Evolutionary conservation across 768 basidiomycete species (phyloP).

Genomic region (Hericium alpestre): DNA sequence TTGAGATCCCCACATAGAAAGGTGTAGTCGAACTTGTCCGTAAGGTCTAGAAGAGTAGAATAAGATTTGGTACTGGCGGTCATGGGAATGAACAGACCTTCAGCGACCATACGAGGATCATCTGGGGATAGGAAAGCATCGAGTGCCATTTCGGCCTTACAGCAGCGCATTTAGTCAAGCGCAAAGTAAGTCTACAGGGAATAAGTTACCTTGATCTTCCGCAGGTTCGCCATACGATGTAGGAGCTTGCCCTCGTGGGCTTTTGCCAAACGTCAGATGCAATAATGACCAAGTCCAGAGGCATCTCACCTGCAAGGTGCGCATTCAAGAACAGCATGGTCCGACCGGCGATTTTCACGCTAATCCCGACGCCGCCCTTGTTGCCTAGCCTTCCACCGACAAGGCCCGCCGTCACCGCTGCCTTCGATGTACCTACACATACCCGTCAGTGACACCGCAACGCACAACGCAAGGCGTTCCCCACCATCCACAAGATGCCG

Average conservation of each 20-base stretch:
- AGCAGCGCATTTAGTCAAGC: neutral
- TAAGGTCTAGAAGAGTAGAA: constrained; percentile 48
- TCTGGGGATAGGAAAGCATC: constrained; percentile 62
- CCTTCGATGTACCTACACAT: constrained; percentile 56
- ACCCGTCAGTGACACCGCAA: constrained; percentile 2
- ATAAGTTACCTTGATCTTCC: constrained; percentile 69
- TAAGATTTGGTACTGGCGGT: neutral
- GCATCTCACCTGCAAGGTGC: constrained; percentile 63
- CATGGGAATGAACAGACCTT: constrained; percentile 37
- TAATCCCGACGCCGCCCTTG: constrained; percentile 89
- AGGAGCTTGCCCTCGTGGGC: constrained; percentile 70
- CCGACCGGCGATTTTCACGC: constrained; percentile 69
- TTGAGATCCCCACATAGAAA: constrained; percentile 90
- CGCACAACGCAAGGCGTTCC: constrained; percentile 2
- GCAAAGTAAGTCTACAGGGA: neutral
- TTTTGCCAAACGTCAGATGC: constrained; percentile 17
- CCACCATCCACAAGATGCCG: constrained; percentile 51
- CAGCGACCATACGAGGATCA: constrained; percentile 57
- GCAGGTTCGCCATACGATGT: constrained; percentile 74
- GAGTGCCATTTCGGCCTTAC: constrained; percentile 61
- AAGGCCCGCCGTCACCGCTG: constrained; percentile 78
- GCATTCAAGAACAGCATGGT: constrained; percentile 86
- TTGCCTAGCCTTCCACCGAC: constrained; percentile 89
- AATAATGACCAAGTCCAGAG: neutral
- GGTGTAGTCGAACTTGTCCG: constrained; percentile 80